Evolutionary conservation across 2,329 filamentous ascomycete genomes (phyloP).

Genomic region (Dryadomyces quercus-mongolicae): DNA sequence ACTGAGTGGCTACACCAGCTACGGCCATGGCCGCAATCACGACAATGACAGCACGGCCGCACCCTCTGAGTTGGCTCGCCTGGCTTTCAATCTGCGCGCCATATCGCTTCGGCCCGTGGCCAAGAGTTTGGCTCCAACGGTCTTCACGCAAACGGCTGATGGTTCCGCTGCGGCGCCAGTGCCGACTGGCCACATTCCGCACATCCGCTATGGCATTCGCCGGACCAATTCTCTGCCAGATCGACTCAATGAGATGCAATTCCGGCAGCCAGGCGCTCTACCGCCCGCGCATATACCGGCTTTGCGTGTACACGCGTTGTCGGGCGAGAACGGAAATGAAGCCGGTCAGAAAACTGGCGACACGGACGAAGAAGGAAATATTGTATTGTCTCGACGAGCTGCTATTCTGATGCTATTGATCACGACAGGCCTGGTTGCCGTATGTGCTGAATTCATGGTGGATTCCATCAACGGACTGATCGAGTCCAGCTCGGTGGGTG

Average conservation of each 20-base stretch:
- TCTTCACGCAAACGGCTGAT: conserved; percentile 44
- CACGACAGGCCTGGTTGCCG: conserved; percentile 52
- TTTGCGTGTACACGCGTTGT: conserved; percentile 19
- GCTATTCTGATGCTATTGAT: conserved; percentile 51
- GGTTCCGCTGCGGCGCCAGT: conserved; percentile 14
- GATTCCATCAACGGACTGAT: conserved; percentile 55
- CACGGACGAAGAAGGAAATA: conserved; percentile 9
- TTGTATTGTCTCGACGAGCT: conserved; percentile 38
- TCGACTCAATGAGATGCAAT: conserved; percentile 39
- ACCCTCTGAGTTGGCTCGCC: conserved; percentile 20
- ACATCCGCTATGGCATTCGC: conserved; percentile 52
- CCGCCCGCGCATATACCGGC: conserved; percentile 34
- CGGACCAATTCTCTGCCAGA: conserved; percentile 65
- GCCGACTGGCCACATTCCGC: conserved; percentile 35
- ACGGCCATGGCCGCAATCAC: not conserved
- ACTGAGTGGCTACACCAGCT: too few species aligned
- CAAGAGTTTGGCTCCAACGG: conserved; percentile 57
- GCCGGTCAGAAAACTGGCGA: conserved; percentile 15
- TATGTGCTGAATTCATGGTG: conserved; percentile 61
- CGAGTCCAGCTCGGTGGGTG: conserved; percentile 39
- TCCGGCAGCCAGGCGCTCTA: conserved; percentile 37
- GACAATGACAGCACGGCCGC: conserved; percentile 9
- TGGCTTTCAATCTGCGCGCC: conserved; percentile 44
- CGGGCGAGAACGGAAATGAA: conserved; percentile 12
- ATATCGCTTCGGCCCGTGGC: conserved; percentile 51